A percentile compares a stretch with the other conserved stretches of the same genome.
These are phyloP conservation scores for Coccomyxa subellipsoidea DNA, from an alignment of 163 green algal genomes.

Conservation along the genomic window DNA sequence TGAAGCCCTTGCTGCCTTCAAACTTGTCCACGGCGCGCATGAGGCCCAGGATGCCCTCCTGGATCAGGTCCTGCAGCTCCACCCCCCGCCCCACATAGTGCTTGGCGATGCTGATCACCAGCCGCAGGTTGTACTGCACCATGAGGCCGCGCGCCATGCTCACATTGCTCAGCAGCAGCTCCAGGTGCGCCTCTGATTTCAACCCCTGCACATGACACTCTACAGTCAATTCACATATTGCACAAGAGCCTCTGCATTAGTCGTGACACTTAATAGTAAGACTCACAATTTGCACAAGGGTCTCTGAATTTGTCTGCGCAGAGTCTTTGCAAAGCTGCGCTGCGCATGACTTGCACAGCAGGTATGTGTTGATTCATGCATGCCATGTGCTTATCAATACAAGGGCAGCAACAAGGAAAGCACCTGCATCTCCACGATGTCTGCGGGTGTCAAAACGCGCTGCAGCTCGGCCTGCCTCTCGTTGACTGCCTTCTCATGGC, in stretches of 20 bases:
- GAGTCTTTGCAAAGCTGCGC: neutral
- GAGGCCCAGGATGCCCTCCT: conserved; percentile 76
- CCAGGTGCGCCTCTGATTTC: conserved; percentile 15
- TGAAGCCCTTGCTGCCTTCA: conserved; percentile 87
- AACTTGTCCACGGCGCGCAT: conserved; percentile 87
- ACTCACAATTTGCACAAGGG: no score
- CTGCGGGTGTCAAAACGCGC: conserved; percentile 26
- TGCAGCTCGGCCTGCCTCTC: conserved; percentile 34
- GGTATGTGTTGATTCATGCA: neutral
- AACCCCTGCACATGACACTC: conserved; percentile 16
- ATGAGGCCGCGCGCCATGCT: conserved; percentile 9
- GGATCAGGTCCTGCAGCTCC: conserved; percentile 64
- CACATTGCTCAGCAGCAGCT: conserved; percentile 16
- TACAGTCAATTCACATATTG: no score
- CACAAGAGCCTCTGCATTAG: neutral
- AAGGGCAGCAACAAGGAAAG: neutral
- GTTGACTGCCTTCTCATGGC: conserved; percentile 3
- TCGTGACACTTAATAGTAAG: neutral
- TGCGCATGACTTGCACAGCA: neutral
- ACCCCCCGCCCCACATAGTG: conserved; percentile 62
- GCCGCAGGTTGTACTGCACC: conserved; percentile 44
- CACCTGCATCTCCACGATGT: neutral
- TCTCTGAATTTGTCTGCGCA: no score
- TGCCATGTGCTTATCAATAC: neutral
- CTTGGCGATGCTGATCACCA: conserved; percentile 87